Conservation (phyloP, 257 asterid species). For the Voacanga thouarsii region DNA sequence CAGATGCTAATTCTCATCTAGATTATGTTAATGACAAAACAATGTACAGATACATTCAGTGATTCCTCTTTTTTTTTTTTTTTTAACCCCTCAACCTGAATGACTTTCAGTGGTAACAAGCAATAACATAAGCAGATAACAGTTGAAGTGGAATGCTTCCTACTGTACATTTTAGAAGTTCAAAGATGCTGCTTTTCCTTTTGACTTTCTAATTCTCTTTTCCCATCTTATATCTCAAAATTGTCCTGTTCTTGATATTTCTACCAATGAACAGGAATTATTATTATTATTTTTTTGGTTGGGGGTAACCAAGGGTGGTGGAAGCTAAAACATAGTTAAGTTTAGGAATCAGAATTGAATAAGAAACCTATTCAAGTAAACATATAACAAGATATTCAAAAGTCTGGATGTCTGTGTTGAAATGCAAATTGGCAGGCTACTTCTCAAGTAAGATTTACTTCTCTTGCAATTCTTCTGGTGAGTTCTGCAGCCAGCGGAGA, state of each 20-base stretch:
- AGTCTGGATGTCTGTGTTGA: not conserved
- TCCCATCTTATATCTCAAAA: not conserved
- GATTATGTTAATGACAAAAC: not conserved
- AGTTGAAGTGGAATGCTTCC: not conserved
- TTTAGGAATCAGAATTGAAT: not conserved
- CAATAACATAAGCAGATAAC: not conserved
- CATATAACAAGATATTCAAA: not conserved
- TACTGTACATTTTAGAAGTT: too few species aligned
- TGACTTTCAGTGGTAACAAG: not conserved
- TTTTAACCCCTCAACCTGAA: not conserved
- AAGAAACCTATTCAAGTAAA: not conserved
- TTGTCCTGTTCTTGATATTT: not conserved
- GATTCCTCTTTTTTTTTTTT: not conserved
- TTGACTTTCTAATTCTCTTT: not conserved
- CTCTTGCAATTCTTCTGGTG: too few species aligned
- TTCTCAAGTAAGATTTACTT: too few species aligned
- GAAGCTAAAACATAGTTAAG: not conserved
- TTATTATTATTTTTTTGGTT: too few species aligned
- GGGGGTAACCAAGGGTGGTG: not conserved
- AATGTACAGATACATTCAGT: not conserved
- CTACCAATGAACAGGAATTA: not conserved
- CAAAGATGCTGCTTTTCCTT: not conserved
- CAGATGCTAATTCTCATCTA: not conserved
- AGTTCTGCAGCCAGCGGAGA: too few species aligned
- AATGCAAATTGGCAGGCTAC: too few species aligned